Evolutionary conservation across 164 flowering plant genomes (phyloP).

Genomic region (Brasenia schreberi): DNA sequence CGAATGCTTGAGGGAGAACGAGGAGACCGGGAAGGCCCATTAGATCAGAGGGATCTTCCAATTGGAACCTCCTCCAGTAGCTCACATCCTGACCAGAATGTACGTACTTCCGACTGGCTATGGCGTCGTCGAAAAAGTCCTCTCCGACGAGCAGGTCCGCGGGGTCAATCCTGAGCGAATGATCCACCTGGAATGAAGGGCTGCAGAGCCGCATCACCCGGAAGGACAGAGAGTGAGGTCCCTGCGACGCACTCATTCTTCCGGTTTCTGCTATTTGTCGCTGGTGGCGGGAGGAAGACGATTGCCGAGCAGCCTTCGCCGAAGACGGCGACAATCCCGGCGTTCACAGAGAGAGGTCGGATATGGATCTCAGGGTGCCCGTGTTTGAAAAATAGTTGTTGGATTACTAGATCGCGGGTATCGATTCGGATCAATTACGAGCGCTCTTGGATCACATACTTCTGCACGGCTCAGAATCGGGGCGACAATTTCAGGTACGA

Average conservation of each 20-base stretch:
- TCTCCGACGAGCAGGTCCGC: constrained; percentile 77
- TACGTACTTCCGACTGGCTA: not conserved
- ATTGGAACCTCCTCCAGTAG: constrained; percentile 57
- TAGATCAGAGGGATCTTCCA: constrained; percentile 44
- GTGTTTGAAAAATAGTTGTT: no score
- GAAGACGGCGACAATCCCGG: no score
- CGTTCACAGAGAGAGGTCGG: no score
- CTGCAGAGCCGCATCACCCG: constrained; percentile 90
- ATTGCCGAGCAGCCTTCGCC: no score
- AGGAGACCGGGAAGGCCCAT: constrained; percentile 87
- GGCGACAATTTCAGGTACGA: no score
- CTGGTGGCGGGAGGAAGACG: no score
- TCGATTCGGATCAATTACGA: no score
- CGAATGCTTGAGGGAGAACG: constrained; percentile 90
- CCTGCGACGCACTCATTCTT: constrained; percentile 32
- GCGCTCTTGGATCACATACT: no score
- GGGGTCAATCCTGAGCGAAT: constrained; percentile 63
- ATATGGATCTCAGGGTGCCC: no score
- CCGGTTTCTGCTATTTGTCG: not conserved
- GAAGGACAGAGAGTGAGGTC: constrained; percentile 81
- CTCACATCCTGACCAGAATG: not conserved
- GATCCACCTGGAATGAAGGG: constrained; percentile 71
- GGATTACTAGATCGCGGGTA: no score
- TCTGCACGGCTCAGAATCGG: no score
- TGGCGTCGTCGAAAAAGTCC: constrained; percentile 50